Percentiles rank a stretch among this genome's conserved stretches.
These are phyloP conservation scores for Saccharomycopsis sp. DNA, from an alignment of 805 yeast species.

Conservation along the genomic window DNA sequence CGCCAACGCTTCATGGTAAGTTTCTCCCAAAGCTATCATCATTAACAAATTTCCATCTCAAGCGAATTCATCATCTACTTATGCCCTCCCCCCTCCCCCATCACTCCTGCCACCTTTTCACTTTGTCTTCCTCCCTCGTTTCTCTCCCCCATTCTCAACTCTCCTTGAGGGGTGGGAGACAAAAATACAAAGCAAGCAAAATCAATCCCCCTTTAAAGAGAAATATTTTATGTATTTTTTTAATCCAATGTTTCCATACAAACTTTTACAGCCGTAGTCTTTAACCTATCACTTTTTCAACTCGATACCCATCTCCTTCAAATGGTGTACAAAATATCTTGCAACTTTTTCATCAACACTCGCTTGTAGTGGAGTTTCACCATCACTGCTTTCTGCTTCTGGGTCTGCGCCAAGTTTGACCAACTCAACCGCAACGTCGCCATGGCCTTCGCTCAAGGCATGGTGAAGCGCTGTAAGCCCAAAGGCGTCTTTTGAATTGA, in stretches of 20 bases:
- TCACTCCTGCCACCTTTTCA: too few species aligned
- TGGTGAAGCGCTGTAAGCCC: conserved; percentile 89
- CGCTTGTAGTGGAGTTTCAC: conserved; percentile 45
- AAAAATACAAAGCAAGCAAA: too few species aligned
- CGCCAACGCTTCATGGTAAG: conserved; percentile 24
- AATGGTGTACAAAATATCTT: conserved; percentile 27
- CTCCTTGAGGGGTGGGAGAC: too few species aligned
- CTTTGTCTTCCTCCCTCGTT: too few species aligned
- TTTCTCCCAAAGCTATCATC: too few species aligned
- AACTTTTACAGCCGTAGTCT: too few species aligned
- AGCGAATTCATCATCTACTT: too few species aligned
- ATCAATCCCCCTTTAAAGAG: conserved; percentile 5
- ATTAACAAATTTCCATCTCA: too few species aligned
- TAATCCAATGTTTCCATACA: conserved; percentile 11
- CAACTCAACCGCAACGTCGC: conserved; percentile 58
- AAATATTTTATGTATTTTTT: conserved; percentile 8
- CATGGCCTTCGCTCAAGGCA: conserved; percentile 85
- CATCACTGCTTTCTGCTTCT: conserved; percentile 38
- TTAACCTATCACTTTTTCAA: not conserved
- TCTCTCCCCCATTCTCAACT: too few species aligned
- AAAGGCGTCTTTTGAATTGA: conserved; percentile 53
- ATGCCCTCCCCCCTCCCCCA: too few species aligned
- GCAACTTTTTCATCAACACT: conserved; percentile 46
- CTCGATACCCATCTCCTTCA: conserved; percentile 9
- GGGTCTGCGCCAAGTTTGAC: conserved; percentile 62